Percentiles rank a stretch among this genome's conserved stretches.
Conservation (phyloP, 352 stramenopile genomes). For the Globisporangium orthogonon region DNA sequence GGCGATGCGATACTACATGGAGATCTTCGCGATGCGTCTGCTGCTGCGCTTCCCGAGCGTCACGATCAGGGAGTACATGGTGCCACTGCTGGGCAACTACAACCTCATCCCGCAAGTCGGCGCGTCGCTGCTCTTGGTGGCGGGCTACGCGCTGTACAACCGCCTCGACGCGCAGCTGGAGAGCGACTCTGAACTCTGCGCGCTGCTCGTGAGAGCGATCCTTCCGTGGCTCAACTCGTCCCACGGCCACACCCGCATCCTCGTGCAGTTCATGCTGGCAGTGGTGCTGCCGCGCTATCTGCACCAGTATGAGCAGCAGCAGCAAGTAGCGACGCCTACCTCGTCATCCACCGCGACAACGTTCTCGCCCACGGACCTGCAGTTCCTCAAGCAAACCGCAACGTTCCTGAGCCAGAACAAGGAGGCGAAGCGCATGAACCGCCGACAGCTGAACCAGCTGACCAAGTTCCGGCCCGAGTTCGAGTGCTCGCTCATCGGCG, state of each 20-base stretch:
- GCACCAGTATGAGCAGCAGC: constrained; percentile 20
- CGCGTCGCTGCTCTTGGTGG: constrained; percentile 55
- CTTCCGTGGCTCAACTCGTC: constrained; percentile 74
- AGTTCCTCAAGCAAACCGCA: constrained; percentile 46
- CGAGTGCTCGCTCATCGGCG: constrained; percentile 63
- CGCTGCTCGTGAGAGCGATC: constrained; percentile 37
- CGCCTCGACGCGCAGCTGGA: constrained; percentile 23
- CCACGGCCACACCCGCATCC: constrained; percentile 75
- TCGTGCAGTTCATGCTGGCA: constrained; percentile 66
- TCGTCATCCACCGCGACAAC: neutral
- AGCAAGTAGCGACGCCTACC: neutral
- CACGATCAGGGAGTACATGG: constrained; percentile 30
- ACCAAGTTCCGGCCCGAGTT: constrained; percentile 54
- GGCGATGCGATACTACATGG: constrained; percentile 75
- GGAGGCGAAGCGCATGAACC: constrained; percentile 77
- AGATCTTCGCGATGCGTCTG: constrained; percentile 75
- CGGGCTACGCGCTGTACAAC: constrained; percentile 27
- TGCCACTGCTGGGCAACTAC: constrained; percentile 57
- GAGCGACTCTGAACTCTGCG: constrained; percentile 12
- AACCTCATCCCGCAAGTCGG: constrained; percentile 73
- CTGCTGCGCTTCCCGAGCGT: constrained; percentile 36
- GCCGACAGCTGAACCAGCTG: constrained; percentile 60
- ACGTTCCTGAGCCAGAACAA: constrained; percentile 77
- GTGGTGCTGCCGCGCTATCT: constrained; percentile 62
- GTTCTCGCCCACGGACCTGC: constrained; percentile 13